Conservation (phyloP, 805 yeast species). For the Danielozyma ontarioensis region DNA sequence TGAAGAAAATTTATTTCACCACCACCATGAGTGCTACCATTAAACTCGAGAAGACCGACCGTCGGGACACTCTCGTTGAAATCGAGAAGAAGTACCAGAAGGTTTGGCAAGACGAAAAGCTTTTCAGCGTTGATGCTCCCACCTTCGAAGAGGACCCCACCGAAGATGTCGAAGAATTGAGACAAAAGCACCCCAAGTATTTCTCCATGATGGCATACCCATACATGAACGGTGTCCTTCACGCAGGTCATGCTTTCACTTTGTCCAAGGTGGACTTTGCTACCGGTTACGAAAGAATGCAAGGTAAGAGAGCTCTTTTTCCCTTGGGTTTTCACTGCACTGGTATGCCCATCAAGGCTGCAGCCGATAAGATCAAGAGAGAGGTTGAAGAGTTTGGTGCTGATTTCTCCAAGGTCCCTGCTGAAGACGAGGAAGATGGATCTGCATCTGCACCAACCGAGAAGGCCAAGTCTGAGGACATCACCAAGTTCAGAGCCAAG, state of each 20-base stretch:
- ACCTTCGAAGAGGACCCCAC: constrained; percentile 51
- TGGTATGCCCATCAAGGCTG: constrained; percentile 95
- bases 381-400: constrained; percentile 88
- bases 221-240: constrained; percentile 97
- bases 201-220: constrained; percentile 97
- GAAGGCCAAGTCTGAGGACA: constrained; percentile 55
- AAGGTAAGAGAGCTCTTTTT: constrained; percentile 85
- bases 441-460: constrained; percentile 25
- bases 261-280: constrained; percentile 90
- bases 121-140: constrained; percentile 88
- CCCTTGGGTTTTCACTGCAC: constrained; percentile 99
- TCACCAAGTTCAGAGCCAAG: constrained; percentile 86
- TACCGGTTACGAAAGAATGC: constrained; percentile 91
- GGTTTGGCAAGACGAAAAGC: constrained; percentile 80
- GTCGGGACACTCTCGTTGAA: constrained; percentile 89
- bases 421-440: constrained; percentile 39
- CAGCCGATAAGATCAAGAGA: constrained; percentile 92
- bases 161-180: constrained; percentile 59
- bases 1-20: not conserved
- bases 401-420: constrained; percentile 66
- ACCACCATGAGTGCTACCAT: constrained; percentile 34
- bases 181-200: constrained; percentile 76
- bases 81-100: constrained; percentile 86
- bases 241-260: constrained; percentile 96
- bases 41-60: constrained; percentile 63